These are phyloP conservation scores for Starmera stellimalicola DNA, from an alignment of 1,139 yeast species.

Conservation along the genomic window DNA sequence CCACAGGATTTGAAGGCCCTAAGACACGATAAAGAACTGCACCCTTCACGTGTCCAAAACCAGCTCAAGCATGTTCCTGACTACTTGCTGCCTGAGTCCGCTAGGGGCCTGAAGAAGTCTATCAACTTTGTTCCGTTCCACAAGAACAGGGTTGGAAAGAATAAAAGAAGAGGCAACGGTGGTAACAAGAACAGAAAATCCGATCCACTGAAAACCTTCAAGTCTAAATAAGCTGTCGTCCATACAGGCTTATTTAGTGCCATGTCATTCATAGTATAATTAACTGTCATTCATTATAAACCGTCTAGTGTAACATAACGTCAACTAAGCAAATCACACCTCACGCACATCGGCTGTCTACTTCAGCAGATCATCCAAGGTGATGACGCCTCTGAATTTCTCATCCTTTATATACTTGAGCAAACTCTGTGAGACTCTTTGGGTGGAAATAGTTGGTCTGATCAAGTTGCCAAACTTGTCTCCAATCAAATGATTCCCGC, in stretches of 20 bases:
- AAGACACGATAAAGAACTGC: slow-evolving; percentile 86
- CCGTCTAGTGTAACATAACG: no score
- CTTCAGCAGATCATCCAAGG: slow-evolving; percentile 39
- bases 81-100: slow-evolving; percentile 77
- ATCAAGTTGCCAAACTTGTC: slow-evolving; percentile 35
- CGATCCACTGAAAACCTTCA: slow-evolving; percentile 67
- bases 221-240: slow-evolving; percentile 14
- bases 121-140: slow-evolving; percentile 75
- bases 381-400: slow-evolving; percentile 46
- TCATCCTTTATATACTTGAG: slow-evolving; percentile 45
- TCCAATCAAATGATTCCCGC: slow-evolving; percentile 31
- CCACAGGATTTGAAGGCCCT: slow-evolving; percentile 89
- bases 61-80: slow-evolving; percentile 92
- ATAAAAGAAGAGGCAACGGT: slow-evolving; percentile 33
- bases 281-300: background rate
- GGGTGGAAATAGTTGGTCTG: slow-evolving; percentile 62
- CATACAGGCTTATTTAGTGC: background rate
- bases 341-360: slow-evolving; percentile 3
- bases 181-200: slow-evolving; percentile 31
- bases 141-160: slow-evolving; percentile 38
- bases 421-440: slow-evolving; percentile 53
- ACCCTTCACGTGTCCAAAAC: slow-evolving; percentile 71
- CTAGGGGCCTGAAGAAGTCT: slow-evolving; percentile 48
- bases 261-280: background rate
- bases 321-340: no score